These are phyloP conservation scores for Phaseolus lunatus DNA, from an alignment of 306 rosid genomes.

Conservation along the genomic window DNA sequence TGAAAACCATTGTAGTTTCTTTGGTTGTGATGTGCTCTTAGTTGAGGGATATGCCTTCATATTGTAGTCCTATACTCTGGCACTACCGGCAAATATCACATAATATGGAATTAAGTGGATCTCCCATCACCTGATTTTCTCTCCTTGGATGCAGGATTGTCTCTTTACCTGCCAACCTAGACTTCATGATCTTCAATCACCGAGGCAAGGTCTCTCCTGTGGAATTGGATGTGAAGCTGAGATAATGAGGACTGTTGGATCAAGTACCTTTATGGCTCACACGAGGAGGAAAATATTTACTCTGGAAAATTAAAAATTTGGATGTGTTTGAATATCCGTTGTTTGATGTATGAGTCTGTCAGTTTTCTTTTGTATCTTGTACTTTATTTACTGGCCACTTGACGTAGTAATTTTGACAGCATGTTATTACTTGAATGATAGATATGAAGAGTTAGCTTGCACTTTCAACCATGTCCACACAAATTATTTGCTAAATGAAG, in stretches of 20 bases:
- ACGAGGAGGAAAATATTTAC: conserved; percentile 21
- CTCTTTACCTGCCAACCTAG: conserved; percentile 76
- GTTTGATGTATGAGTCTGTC: conserved; percentile 38
- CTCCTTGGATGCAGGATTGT: conserved; percentile 69
- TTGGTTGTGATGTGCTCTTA: conserved; percentile 4
- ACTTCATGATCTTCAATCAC: conserved; percentile 89
- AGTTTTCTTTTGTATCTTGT: not conserved
- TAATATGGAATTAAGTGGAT: not conserved
- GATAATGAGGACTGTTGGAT: conserved; percentile 47
- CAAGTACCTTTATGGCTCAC: not conserved
- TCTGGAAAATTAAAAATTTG: conserved; percentile 14
- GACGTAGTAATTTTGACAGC: conserved; percentile 39
- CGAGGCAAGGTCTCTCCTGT: conserved; percentile 69
- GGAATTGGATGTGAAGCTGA: conserved; percentile 74
- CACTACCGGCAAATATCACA: not conserved
- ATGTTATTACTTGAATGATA: not conserved
- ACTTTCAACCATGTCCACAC: not conserved
- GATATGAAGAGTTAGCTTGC: conserved; percentile 3
- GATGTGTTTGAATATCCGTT: conserved; percentile 29
- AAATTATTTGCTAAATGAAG: not conserved
- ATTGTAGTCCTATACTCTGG: not conserved
- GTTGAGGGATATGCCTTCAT: conserved; percentile 13
- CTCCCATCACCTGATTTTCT: conserved; percentile 9
- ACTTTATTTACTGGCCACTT: not conserved
- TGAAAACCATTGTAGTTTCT: conserved; percentile 11